Percentiles rank a stretch among this genome's conserved stretches.
These are phyloP conservation scores for Populus tremula DNA, from an alignment of 345 rosid species.

Conservation along the genomic window DNA sequence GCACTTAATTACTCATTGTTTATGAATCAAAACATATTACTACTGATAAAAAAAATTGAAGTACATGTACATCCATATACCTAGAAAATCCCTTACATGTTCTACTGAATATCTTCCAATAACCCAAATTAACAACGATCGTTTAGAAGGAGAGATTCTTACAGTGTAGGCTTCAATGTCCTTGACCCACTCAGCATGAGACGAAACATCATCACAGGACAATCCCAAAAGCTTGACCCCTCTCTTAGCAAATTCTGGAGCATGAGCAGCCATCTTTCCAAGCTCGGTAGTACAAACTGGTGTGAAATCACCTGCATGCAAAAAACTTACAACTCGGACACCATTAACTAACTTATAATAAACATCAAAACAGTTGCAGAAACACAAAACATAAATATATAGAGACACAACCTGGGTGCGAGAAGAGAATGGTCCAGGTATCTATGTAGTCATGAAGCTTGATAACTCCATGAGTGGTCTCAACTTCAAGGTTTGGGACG, in stretches of 20 bases:
- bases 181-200: conserved; percentile 68
- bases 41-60: no score
- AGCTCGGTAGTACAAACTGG: conserved; percentile 87
- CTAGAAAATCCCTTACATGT: no score
- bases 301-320: conserved; percentile 65
- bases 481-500: conserved; percentile 63
- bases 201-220: conserved; percentile 66
- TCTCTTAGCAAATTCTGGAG: conserved; percentile 49
- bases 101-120: neutral
- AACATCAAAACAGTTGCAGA: neutral
- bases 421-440: conserved; percentile 74
- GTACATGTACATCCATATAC: no score
- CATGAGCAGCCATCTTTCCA: conserved; percentile 53
- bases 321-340: no score
- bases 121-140: neutral
- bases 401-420: conserved; percentile 52
- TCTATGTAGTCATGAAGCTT: conserved; percentile 62
- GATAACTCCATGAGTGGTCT: conserved; percentile 60
- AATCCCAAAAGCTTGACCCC: conserved; percentile 74
- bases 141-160: neutral
- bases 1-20: neutral
- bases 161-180: conserved; percentile 73
- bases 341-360: no score
- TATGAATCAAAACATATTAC: no score
- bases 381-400: no score